Base-by-base conservation (phyloP, 345 rosid genomes). In the Erodium maritimum region DNA sequence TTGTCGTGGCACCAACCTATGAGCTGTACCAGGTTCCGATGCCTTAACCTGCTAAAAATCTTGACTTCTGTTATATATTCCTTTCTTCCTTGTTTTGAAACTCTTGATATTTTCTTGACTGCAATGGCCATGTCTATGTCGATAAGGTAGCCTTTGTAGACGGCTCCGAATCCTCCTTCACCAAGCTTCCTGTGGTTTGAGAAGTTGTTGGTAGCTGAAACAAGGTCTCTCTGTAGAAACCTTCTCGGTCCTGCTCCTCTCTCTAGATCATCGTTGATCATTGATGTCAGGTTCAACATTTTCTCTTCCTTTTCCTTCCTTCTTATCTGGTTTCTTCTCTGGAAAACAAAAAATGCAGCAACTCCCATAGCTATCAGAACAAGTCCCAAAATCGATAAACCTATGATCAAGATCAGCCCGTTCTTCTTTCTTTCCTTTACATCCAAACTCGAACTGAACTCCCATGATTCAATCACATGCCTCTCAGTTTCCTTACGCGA, bases 381-480 rank as follows among this genome's bases (percentile, higher is more conserved):
- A 54, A 59, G 16, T 13, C 22, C 45, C 1, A 34, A 51, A 3
- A 18, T 10, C 14, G 17, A 21, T 17, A 53, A 21, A 22, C 52
- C 50, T 16, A 42, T 42, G 52, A 29, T 19, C 23, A 0, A 18
- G 4, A 0, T 8, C 19, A 21, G 19, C 23, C 54, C 19, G 11
- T 13, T 25, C 9, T 14, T 4, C 25, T 56, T 51, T 1, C 21
- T 13, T 19, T 20, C 46, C 46, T 50, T 22, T 42, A 14, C 57
- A 1, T 57, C 65, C 59, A 10, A 17, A 34, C 18, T 57, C 12
- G 72, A 64, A 21, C 42, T 25, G 46, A 74, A 74, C 12, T 67
- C 62, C 75, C 72, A 74, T 21, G 72, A 67, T 19, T 21, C 14
- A 23, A 69, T 34, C 8, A 53, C 34, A 42, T 60, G 63, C 14